Evolutionary conservation across 495 filamentous ascomycete species (phyloP), one percentile per base, ranked within the genome.

Genomic region (Staphylotrichum longicolle): DNA sequence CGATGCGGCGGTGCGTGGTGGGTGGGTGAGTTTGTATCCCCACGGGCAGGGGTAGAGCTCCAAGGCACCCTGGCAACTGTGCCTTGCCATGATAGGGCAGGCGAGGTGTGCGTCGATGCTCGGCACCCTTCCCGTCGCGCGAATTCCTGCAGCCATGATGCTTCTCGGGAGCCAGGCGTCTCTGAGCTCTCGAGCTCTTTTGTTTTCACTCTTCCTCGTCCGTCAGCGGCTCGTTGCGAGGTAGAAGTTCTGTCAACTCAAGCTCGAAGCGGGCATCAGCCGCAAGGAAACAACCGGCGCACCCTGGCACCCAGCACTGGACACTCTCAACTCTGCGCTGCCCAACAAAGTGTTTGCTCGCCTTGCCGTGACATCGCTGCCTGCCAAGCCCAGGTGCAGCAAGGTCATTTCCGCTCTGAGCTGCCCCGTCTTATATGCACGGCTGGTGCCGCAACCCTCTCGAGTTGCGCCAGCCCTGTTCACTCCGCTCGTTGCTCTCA

Each of bases 391-490:
- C 46, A 57, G 58, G 57, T 7, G 10, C 61, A 61, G 60, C 66
- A 67, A 68, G 65, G 35, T 63, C 58, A 64, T 61, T 62, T 64
- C 42, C 57, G 7, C 52, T 14, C 15, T 33, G 46, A 34, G 42
- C 54, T 48, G 42, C 40, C 2, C 7, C 54, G 64, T 64, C 63
- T 63, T 72, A 72, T 72, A 72, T 71, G 60, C 63, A 57, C 61
- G 61, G 64, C 58, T 48, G 54, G 63, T 64, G 57, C 66, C 66
- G 64, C 64, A 49, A 14, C 57, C 47, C 40, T 40, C 55, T 27
- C 30, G 4, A 34, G 33, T n/a, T 48, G 40, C 57, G 56, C 51
- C 39, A 20, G 46, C 51, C 15, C 53, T 53, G 57, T 45, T 58
- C 61, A 58, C 50, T 51, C 62, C 69, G 62, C 48, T 70, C 67